Evolutionary conservation across 495 filamentous ascomycete genomes (phyloP), one percentile per base, ranked within the genome.

Genomic region (Tetracladium marchalianum): DNA sequence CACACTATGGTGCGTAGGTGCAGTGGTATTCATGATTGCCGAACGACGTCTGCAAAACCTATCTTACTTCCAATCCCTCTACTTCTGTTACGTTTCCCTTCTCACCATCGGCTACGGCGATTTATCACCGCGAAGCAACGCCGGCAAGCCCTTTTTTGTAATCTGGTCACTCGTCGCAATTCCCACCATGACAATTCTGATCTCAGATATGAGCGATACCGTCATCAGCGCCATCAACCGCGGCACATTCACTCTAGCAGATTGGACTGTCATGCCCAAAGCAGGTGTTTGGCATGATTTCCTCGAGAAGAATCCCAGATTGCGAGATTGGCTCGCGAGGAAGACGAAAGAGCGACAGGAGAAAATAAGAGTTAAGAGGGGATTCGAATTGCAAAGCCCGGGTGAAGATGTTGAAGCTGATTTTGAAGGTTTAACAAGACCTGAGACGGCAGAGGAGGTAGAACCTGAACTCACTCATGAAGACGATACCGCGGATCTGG

Each of bases 51-150:
- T 67, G 11, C 76, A 78, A 52, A 24, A 67, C 0, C 80, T 83
- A 71, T 67, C 64, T 3, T 90, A 88, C 51, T 89, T 90, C 53
- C 65, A 82, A 13, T 63, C 78, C 0, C 51, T 90, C 1, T 90
- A 88, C 55, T 88, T 87, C 55, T 69, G 82, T n/a, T 90, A 82
- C 54, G 77, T 77, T 1, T 71, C 77, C 4, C 75, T 90, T 1
- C 59, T 88, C 9, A 89, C 85, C 9, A 86, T 90, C 41, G 85
- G 85, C 10, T 90, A 85, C 51, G 85, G 85, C 11, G 85, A 90
- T 56, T 68, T 77, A 41, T 66, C 65, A 34, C 81, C 78, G 0
- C 66, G 69, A 37, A 81, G 73, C 44, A 85, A 84, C 54, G 68
- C 78, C 10, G 83, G 82, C 4, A 85, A 80, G 53, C 68, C 81